Conservation (phyloP, 2,329 filamentous ascomycete species). For the Diplodia sapinea region DNA sequence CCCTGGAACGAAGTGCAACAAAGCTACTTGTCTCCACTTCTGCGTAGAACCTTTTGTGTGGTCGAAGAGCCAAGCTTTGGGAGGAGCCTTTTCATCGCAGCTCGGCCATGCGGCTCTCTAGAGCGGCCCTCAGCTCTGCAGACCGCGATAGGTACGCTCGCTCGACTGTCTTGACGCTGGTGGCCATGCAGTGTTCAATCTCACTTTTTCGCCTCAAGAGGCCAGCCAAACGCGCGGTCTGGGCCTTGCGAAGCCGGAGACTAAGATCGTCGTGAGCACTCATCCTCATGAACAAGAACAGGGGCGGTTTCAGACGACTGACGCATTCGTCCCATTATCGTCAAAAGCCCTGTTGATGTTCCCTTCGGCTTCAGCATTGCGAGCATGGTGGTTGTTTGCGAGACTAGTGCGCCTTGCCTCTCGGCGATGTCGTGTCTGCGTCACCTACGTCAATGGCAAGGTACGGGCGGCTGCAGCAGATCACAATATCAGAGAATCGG, state of each 20-base stretch:
- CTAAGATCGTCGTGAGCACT: not conserved
- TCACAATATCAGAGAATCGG: not conserved
- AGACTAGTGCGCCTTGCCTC: constrained; percentile 36
- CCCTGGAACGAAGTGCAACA: not conserved
- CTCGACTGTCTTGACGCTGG: constrained; percentile 25
- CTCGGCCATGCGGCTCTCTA: constrained; percentile 16
- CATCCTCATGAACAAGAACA: no score
- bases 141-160: constrained; percentile 7
- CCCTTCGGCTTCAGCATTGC: constrained; percentile 32
- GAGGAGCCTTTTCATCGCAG: not conserved
- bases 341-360: constrained; percentile 39
- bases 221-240: constrained; percentile 19
- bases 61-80: not conserved
- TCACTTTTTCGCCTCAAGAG: constrained; percentile 28
- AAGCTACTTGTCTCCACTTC: not conserved
- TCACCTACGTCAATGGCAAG: constrained; percentile 3
- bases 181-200: constrained; percentile 30
- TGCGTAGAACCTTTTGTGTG: constrained; percentile 1
- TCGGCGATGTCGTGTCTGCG: constrained; percentile 40
- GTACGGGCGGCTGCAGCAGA: not conserved
- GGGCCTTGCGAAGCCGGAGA: constrained; percentile 18
- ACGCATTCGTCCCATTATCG: constrained; percentile 40
- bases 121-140: constrained; percentile 1
- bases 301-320: constrained; percentile 31
- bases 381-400: constrained; percentile 35